Conservation (phyloP, 768 basidiomycete genomes). For the Phlebiopsis gigantea region DNA sequence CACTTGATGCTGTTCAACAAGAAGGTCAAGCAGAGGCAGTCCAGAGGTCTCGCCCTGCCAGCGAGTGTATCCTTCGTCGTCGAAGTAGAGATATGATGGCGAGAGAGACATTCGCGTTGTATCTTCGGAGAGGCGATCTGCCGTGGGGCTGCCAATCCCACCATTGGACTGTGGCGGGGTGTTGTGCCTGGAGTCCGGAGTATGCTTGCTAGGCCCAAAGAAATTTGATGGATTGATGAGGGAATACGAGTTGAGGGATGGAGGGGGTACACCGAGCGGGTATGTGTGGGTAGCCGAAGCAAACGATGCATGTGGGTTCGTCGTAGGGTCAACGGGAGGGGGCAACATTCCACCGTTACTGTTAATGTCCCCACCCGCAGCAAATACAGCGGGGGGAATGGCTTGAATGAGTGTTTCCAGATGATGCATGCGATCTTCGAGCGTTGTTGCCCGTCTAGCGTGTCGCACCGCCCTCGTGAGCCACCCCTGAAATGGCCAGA, state of each 20-base stretch:
- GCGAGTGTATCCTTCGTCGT: slow-evolving; percentile 81
- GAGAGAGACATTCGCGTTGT: slow-evolving; percentile 59
- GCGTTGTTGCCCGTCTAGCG: slow-evolving; percentile 67
- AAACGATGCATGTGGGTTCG: slow-evolving; percentile 33
- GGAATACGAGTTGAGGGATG: slow-evolving; percentile 71
- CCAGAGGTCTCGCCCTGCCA: slow-evolving; percentile 96
- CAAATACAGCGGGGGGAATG: slow-evolving; percentile 77
- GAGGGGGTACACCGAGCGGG: slow-evolving; percentile 65
- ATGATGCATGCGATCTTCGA: slow-evolving; percentile 87
- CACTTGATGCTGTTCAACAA: slow-evolving; percentile 64
- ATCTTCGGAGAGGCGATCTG: slow-evolving; percentile 51
- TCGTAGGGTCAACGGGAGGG: slow-evolving; percentile 26
- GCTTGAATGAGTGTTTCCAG: slow-evolving; percentile 81
- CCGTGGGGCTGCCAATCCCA: slow-evolving; percentile 2
- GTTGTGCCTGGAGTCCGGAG: slow-evolving; percentile 38
- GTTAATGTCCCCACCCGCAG: slow-evolving; percentile 42
- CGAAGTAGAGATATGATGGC: slow-evolving; percentile 80
- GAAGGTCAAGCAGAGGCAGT: slow-evolving; percentile 77
- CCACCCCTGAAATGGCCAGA: background rate
- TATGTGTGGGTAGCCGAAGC: slow-evolving; percentile 36
- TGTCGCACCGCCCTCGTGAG: background rate
- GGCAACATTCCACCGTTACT: slow-evolving; percentile 27
- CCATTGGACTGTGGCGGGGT: slow-evolving; percentile 34
- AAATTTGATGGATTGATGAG: slow-evolving; percentile 79
- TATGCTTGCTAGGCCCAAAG: slow-evolving; percentile 47